Conservation (phyloP, 352 stramenopile species). For the Phytophthora niederhauseri region DNA sequence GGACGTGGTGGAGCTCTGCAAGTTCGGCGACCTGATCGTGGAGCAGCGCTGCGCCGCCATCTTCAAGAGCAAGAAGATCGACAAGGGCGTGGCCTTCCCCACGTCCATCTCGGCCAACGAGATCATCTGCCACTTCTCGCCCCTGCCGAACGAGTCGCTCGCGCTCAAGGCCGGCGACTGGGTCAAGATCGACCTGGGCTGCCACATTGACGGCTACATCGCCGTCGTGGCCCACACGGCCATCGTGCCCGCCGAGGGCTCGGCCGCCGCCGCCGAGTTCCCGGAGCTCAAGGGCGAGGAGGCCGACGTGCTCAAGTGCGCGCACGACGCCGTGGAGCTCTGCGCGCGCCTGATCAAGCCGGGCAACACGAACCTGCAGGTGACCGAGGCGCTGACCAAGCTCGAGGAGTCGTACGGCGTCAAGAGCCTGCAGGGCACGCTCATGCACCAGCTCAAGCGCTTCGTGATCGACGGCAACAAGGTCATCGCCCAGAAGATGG, state of each 20-base stretch:
- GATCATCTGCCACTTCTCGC: conserved; percentile 98
- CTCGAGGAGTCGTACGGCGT: conserved; percentile 97
- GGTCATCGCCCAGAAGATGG: conserved; percentile 92
- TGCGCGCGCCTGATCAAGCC: conserved; percentile 97
- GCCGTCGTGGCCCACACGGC: conserved; percentile 98
- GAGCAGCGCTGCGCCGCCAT: conserved; percentile 89
- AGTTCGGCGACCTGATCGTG: conserved; percentile 91
- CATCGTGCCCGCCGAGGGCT: conserved; percentile 90
- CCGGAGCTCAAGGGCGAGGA: conserved; percentile 68
- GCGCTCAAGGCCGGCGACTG: conserved; percentile 82
- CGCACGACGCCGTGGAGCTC: conserved; percentile 97
- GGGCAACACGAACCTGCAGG: conserved; percentile 96
- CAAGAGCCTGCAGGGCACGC: conserved; percentile 96
- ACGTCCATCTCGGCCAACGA: conserved; percentile 99
- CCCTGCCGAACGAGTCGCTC: conserved; percentile 90
- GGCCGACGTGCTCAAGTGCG: conserved; percentile 97
- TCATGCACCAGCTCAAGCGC: conserved; percentile 99
- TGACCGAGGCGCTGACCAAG: conserved; percentile 95
- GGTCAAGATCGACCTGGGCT: conserved; percentile 97
- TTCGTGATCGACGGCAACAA: conserved; percentile 99
- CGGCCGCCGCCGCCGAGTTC: conserved; percentile 59
- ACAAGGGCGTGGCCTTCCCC: conserved; percentile 99
- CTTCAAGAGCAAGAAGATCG: conserved; percentile 97
- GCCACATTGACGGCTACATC: conserved; percentile 99
- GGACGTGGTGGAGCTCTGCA: conserved; percentile 96